Base-by-base conservation (phyloP, 495 filamentous ascomycete species). In the Lineolata rhizophorae region DNA sequence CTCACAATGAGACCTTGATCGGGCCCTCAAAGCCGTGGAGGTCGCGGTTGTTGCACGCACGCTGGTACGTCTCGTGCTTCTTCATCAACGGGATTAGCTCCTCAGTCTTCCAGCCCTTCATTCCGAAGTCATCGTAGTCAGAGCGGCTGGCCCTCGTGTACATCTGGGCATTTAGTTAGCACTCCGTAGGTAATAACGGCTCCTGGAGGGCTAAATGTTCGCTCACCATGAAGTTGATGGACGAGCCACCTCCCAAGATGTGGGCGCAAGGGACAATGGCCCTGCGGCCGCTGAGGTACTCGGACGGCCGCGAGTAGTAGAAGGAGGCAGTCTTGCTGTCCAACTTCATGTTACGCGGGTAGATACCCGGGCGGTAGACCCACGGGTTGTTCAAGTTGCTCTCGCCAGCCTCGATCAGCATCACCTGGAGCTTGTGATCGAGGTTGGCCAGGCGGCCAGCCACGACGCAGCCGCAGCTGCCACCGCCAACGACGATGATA, bases 1-100 rank as follows among this genome's bases (percentile, higher is more conserved):
- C n/a, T n/a, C n/a, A n/a, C n/a, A 82, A 82, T 0, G 76, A 82
- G 18, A 83, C 79, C 48, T 83, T 82, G 53, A 87, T 83, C 1
- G 79, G 78, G 0, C 78, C 77, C 3, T 77, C 73, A 31, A 72
- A 77, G 11, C 78, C 78, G 42, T 87, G 78, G 19, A 77, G 43
- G 24, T 82, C 76, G 30, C 52, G 42, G 34, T 83, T 81, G 42
- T 78, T 78, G 40, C 61, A 72, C 10, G 75, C 60, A 15, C 76
- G 60, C 49, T 83, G 76, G 39, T 84, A 87, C 0, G 76, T 84
- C 55, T 84, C 79, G 42, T 79, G 71, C 56, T 53, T 83, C 52
- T 58, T 76, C 76, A 83, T 83, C 10, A 85, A 57, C 1, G 78
- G 77, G 18, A 85, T 49, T 9, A 83, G 57, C 36, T 83, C 74